Conservation (phyloP, 2,329 filamentous ascomycete genomes). For the Fusarium siculi region DNA sequence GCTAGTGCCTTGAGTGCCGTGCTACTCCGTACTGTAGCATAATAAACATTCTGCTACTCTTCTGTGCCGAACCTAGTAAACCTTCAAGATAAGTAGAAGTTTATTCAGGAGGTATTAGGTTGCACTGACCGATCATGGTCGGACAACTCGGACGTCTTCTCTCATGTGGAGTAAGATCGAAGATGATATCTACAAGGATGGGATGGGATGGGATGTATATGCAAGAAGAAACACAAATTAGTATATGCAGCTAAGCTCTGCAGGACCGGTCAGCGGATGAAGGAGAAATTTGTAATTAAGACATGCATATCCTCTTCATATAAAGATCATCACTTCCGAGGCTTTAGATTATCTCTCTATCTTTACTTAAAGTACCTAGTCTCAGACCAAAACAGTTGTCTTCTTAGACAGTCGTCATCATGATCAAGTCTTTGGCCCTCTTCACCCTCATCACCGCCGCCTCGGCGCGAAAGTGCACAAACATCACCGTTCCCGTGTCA, state of each 20-base stretch:
- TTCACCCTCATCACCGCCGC: conserved; percentile 43
- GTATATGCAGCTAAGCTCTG: not conserved
- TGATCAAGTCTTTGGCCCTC: conserved; percentile 39
- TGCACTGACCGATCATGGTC: not conserved
- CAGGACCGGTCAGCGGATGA: conserved; percentile 11
- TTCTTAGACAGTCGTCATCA: not conserved
- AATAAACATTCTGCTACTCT: not conserved
- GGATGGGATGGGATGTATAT: not conserved
- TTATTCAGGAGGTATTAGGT: not conserved
- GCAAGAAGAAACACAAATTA: not conserved
- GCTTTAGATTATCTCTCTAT: not conserved
- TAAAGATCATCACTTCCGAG: conserved; percentile 19
- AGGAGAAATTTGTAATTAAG: conserved; percentile 29
- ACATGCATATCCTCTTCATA: conserved; percentile 20
- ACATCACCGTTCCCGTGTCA: conserved; percentile 66
- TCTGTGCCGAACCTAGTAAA: not conserved
- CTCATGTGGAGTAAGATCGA: not conserved
- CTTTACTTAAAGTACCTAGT: not conserved
- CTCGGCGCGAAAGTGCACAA: conserved; percentile 53
- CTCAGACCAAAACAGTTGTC: not conserved
- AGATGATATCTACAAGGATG: not conserved
- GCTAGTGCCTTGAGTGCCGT: not conserved
- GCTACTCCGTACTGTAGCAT: not conserved
- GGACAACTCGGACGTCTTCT: conserved; percentile 17
- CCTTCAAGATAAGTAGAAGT: not conserved